Evolutionary conservation across 257 asterid genomes (phyloP), one percentile per base, ranked within the genome.

Genomic region (Capsicum baccatum): DNA sequence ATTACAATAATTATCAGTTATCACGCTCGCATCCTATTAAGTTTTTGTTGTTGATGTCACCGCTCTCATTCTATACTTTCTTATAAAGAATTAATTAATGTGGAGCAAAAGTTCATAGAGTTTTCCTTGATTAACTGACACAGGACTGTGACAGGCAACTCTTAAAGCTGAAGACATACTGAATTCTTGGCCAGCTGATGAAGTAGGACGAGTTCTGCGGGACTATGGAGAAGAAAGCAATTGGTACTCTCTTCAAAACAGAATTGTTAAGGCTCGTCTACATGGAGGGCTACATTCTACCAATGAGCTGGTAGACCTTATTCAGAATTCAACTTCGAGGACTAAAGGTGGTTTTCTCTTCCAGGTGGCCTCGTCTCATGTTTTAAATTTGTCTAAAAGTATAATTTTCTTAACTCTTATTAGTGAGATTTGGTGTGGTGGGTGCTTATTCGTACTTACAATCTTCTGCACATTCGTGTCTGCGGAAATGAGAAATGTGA

Each of bases 181-280:
- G 85, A 96, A 94, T 87, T 86, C 91, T 66, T 96, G 99, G 98
- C 98, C 99, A 78, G 98, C 93, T 67, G 89, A 84, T 87, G 98
- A 94, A 87, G 86, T 96, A 86, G 98, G 98, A 21, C 89, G 94
- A 83, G 91, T 96, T 79, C 88, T 96, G 73, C 92, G 94, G 12
- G 99, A 96, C 50, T 96, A 94, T 83, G 99, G 99, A 57, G 99
- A 94, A 91, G 99, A 94, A 92, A 94, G 94, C 91, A 91, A 94
- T 86, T 96, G 98, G 98, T 88, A 89, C 86, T 86, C 87, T 79
- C 93, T 94, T 57, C 97, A 94, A 81, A 93, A 94, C 91, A 94
- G 89, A 88, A 93, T 96, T 79, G 90, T 91, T 13, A 92, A 83
- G 85, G 97, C 98, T 83, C 99, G 98, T 62, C 74, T 67, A 52